Conservation (phyloP, 2,329 filamentous ascomycete genomes). For the Aspergillus vadensis region DNA sequence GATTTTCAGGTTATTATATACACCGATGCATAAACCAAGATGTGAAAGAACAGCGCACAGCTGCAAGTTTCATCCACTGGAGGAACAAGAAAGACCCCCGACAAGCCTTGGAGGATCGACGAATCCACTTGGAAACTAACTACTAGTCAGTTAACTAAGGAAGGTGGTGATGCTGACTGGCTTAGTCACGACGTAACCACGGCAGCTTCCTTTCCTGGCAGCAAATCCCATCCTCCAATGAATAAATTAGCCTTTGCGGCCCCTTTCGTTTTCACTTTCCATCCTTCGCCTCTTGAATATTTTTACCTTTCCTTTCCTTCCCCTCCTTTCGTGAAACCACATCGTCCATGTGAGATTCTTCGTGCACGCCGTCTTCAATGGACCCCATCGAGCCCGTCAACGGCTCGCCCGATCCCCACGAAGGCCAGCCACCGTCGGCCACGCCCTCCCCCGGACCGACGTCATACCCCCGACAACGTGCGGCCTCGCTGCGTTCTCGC, state of each 20-base stretch:
- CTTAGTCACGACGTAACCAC: conserved; percentile 8
- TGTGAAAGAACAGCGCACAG: no score
- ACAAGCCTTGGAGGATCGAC: neutral
- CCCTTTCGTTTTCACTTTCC: neutral
- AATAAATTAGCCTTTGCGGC: conserved; percentile 4
- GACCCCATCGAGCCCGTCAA: conserved; percentile 42
- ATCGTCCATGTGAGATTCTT: conserved; percentile 7
- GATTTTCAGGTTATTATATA: no score
- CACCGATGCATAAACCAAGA: no score
- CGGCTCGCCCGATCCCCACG: conserved; percentile 22
- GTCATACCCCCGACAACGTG: conserved; percentile 26
- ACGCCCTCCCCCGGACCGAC: conserved; percentile 21
- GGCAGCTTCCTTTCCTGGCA: neutral
- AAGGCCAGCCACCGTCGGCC: conserved; percentile 17
- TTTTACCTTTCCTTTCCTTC: neutral
- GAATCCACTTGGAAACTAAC: neutral
- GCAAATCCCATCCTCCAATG: neutral
- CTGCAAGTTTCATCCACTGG: no score
- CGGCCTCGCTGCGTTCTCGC: conserved; percentile 28
- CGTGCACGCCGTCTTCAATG: conserved; percentile 26
- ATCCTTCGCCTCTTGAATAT: neutral
- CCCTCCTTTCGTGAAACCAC: neutral
- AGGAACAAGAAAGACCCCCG: no score
- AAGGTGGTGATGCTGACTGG: conserved; percentile 5
- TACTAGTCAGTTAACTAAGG: neutral